Percentiles rank a stretch among this genome's conserved stretches.
Evolutionary conservation across 495 filamentous ascomycete genomes (phyloP).

Genomic region (Acidomyces sp.): DNA sequence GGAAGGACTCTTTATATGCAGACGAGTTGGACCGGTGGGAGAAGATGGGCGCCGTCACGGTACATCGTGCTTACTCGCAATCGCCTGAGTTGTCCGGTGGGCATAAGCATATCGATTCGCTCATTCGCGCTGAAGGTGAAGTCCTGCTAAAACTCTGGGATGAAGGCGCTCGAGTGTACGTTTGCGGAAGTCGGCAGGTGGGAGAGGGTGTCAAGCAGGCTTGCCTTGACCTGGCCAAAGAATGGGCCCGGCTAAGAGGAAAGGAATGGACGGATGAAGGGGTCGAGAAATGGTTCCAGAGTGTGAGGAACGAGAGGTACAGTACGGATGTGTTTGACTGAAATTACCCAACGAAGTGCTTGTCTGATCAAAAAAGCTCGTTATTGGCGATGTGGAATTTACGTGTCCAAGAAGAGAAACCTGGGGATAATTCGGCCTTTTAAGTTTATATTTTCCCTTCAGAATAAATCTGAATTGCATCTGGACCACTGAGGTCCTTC

Average conservation of each 20-base stretch:
- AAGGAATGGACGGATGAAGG: slow-evolving; percentile 6
- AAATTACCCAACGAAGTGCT: not conserved
- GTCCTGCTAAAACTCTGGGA: slow-evolving; percentile 21
- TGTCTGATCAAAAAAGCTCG: too few species aligned
- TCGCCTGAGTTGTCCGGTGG: slow-evolving; percentile 13
- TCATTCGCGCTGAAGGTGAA: slow-evolving; percentile 9
- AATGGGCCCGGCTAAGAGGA: not conserved
- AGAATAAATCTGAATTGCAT: too few species aligned
- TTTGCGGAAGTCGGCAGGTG: slow-evolving; percentile 19
- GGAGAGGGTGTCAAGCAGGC: slow-evolving; percentile 4
- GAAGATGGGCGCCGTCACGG: slow-evolving; percentile 20
- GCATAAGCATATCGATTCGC: slow-evolving; percentile 13
- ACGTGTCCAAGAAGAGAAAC: too few species aligned
- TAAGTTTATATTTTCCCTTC: too few species aligned
- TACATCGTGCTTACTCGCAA: slow-evolving; percentile 20
- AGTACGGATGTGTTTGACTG: slow-evolving; percentile 10
- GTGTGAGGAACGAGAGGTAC: slow-evolving; percentile 17
- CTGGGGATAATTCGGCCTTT: too few species aligned
- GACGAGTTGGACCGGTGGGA: slow-evolving; percentile 20
- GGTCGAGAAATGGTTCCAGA: slow-evolving; percentile 18
- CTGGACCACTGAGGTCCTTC: too few species aligned
- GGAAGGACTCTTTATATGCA: slow-evolving; percentile 20
- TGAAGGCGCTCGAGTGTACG: slow-evolving; percentile 21
- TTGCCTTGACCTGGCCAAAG: slow-evolving; percentile 5
- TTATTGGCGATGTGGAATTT: too few species aligned